Base-by-base conservation (phyloP, 768 basidiomycete species). In the Trametes meyenii region DNA sequence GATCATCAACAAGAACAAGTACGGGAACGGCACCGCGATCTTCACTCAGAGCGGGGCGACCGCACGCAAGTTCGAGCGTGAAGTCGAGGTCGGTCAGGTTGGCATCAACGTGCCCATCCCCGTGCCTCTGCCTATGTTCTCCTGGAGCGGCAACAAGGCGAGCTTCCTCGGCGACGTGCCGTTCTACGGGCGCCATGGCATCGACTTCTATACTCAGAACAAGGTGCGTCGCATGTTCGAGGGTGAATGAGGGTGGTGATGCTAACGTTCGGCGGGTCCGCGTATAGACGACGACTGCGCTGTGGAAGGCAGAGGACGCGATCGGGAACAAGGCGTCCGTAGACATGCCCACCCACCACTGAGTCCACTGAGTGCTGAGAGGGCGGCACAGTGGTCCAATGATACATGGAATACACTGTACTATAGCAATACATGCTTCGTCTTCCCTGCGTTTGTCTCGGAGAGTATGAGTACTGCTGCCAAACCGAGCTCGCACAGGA, bases 1-100 rank as follows among this genome's bases (percentile, higher is more conserved):
- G 44, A 86, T 96, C 62, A 88, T 98, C 75, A 98, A 98, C 77
- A 76, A 79, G 62, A 98, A 97, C 77, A 81, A 75, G 65, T 98
- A 97, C 72, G 91, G 96, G 8, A 98, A 98, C 68, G 96, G 96
- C 33, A 86, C 95, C 33, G 92, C 94, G 21, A 93, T 97, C 72
- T 98, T 98, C 74, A 99, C 96, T 21, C 93, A 97, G 76, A 92
- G 90, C 14, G 97, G 96, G 16, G 92, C 96, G 36, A 94, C 94
- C 7, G 96, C 95, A 17, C 86, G 96, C 58, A 92, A 90, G 74
- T 99, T 97, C 64, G 96, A 98, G 76, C 79, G 79, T 13, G 82
- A 87, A 48, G 87, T 96, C 55, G 92, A 98, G 65, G 87, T 94
- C 54, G 95, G 95, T 23, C 94, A 92, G 75, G 85, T 99, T 69